These are phyloP conservation scores for Daldinia eschscholtzii DNA, from an alignment of 2,329 filamentous ascomycete genomes.

Conservation along the genomic window DNA sequence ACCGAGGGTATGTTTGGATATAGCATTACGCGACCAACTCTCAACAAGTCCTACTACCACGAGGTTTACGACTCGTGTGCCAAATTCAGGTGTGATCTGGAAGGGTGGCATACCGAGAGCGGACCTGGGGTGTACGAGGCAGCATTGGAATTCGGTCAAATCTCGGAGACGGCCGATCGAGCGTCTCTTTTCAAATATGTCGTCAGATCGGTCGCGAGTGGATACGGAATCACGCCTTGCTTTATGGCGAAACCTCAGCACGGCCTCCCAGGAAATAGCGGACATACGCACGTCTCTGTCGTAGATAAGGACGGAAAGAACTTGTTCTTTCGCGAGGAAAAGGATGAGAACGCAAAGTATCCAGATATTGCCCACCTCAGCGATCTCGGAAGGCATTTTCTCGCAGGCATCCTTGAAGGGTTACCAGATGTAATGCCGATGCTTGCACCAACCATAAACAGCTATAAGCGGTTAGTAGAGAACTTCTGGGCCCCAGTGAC, in stretches of 20 bases:
- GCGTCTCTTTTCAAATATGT: slow-evolving; percentile 94
- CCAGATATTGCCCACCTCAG: slow-evolving; percentile 84
- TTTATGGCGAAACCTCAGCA: slow-evolving; percentile 99
- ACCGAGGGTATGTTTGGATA: slow-evolving; percentile 90
- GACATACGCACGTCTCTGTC: slow-evolving; percentile 94
- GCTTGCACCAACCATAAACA: slow-evolving; percentile 94
- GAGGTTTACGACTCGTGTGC: slow-evolving; percentile 78
- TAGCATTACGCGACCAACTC: slow-evolving; percentile 78
- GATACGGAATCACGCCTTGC: slow-evolving; percentile 92
- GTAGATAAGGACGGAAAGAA: slow-evolving; percentile 86
- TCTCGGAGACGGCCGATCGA: slow-evolving; percentile 90
- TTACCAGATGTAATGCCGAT: slow-evolving; percentile 96
- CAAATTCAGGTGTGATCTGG: slow-evolving; percentile 78
- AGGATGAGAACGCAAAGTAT: slow-evolving; percentile 79
- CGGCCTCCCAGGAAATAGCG: slow-evolving; percentile 92
- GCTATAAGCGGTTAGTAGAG: slow-evolving; percentile 97
- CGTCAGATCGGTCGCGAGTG: slow-evolving; percentile 88
- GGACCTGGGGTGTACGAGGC: slow-evolving; percentile 94
- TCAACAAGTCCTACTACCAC: slow-evolving; percentile 88
- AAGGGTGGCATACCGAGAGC: slow-evolving; percentile 88
- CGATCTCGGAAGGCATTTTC: slow-evolving; percentile 90
- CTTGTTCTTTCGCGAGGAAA: slow-evolving; percentile 78
- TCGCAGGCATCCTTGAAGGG: slow-evolving; percentile 89
- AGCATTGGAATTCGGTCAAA: slow-evolving; percentile 90
- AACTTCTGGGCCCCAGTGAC: slow-evolving; percentile 99